Percentiles rank a stretch among this genome's conserved stretches.
Evolutionary conservation across 345 rosid species (phyloP).

Genomic region (Garcia nutans): DNA sequence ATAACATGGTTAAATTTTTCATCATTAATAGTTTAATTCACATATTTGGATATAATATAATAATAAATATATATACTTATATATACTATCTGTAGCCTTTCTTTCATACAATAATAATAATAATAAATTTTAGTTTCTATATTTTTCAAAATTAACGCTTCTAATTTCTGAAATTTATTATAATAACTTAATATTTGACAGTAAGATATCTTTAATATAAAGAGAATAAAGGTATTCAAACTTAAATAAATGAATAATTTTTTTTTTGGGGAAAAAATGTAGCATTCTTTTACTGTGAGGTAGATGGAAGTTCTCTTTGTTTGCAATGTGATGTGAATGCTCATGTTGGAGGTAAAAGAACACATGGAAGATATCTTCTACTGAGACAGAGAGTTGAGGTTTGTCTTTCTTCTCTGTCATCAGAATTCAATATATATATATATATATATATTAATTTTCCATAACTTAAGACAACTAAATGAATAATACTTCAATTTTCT

Average conservation of each 20-base stretch:
- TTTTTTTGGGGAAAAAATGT: neutral
- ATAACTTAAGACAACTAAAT: neutral
- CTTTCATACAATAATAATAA: too few species aligned
- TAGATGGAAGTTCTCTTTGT: slow-evolving; percentile 82
- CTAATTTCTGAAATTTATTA: too few species aligned
- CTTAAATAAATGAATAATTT: neutral
- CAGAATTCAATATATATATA: neutral
- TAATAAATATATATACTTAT: too few species aligned
- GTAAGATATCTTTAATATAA: too few species aligned
- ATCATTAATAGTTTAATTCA: too few species aligned
- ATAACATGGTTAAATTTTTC: too few species aligned
- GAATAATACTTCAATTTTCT: neutral
- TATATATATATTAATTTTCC: neutral
- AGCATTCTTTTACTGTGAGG: slow-evolving; percentile 91
- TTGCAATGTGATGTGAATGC: slow-evolving; percentile 82
- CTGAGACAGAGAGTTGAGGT: slow-evolving; percentile 82
- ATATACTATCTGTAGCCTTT: too few species aligned
- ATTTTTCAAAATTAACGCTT: too few species aligned
- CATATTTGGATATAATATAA: too few species aligned
- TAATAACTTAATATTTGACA: too few species aligned
- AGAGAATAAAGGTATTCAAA: neutral
- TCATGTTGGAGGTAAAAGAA: slow-evolving; percentile 83
- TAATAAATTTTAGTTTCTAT: too few species aligned
- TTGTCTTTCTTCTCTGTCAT: neutral
- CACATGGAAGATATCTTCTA: slow-evolving; percentile 61